A percentile compares a stretch with the other conserved stretches of the same genome.
Conservation (phyloP, 306 rosid genomes). For the Clitoria ternatea region DNA sequence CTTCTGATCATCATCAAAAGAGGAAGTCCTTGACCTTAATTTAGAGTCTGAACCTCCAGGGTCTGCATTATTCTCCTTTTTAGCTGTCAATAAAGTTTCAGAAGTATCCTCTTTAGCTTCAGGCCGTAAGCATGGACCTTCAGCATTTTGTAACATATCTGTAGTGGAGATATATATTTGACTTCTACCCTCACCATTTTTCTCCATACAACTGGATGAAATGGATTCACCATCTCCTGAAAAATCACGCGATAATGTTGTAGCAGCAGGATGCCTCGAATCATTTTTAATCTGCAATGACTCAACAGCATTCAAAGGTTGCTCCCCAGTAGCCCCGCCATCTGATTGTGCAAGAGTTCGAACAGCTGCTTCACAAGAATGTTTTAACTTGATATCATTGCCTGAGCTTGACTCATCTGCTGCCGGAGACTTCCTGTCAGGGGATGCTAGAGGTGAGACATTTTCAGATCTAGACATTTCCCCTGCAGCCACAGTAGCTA, state of each 20-base stretch:
- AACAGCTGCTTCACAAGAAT: slow-evolving; percentile 29
- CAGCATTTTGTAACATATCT: slow-evolving; percentile 22
- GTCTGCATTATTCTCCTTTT: slow-evolving; percentile 41
- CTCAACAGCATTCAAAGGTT: slow-evolving; percentile 6
- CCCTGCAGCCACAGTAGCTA: slow-evolving; percentile 85
- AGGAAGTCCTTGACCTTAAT: slow-evolving; percentile 18
- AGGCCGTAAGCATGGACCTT: slow-evolving; percentile 23
- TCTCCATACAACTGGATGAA: slow-evolving; percentile 29
- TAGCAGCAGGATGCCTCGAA: slow-evolving; percentile 4
- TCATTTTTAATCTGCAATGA: slow-evolving; percentile 25
- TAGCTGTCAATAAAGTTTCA: slow-evolving; percentile 10
- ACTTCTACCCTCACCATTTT: slow-evolving; percentile 23
- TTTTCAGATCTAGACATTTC: slow-evolving; percentile 67
- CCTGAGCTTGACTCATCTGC: slow-evolving; percentile 40
- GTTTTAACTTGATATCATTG: slow-evolving; percentile 44
- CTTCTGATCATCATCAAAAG: slow-evolving; percentile 41
- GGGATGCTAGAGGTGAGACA: slow-evolving; percentile 54
- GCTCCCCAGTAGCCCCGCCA: slow-evolving; percentile 34
- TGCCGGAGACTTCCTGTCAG: slow-evolving; percentile 43
- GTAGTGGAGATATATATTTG: slow-evolving; percentile 19
- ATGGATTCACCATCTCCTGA: slow-evolving; percentile 35
- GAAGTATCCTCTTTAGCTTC: slow-evolving; percentile 24
- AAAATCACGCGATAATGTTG: background rate
- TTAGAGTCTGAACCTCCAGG: slow-evolving; percentile 44
- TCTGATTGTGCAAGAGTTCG: slow-evolving; percentile 23